Conservation (phyloP, 176 grass and related monocot genomes). For the Pontederia paniculata region DNA sequence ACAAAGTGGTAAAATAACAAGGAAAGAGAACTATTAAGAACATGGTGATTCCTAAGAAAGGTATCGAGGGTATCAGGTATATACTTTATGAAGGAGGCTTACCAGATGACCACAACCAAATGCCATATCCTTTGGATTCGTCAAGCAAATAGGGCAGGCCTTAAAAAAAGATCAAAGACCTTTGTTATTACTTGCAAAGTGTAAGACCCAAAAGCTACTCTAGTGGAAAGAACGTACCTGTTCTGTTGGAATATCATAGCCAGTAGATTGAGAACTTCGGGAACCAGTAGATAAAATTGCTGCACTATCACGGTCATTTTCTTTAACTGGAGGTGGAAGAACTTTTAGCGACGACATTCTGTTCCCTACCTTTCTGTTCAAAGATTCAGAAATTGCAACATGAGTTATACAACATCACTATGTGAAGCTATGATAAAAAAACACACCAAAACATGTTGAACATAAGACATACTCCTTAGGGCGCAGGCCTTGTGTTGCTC, state of each 20-base stretch:
- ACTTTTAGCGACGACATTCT: constrained; percentile 31
- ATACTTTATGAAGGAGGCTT: constrained; percentile 20
- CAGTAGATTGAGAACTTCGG: constrained; percentile 20
- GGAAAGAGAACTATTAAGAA: too few relatives aligned
- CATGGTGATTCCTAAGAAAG: background rate
- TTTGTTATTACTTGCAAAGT: constrained; percentile 6
- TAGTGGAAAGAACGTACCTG: constrained; percentile 31
- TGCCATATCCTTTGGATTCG: constrained; percentile 90
- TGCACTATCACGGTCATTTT: constrained; percentile 52
- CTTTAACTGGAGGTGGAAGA: constrained; percentile 62
- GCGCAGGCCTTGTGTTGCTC: constrained; percentile 58
- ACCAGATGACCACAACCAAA: constrained; percentile 93
- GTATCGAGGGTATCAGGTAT: constrained; percentile 9
- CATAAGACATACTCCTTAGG: constrained; percentile 37
- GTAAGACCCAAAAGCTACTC: background rate
- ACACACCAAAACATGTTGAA: constrained; percentile 3
- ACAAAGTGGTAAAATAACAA: too few relatives aligned
- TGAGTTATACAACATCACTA: background rate
- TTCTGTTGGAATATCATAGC: constrained; percentile 30
- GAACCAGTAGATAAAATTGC: constrained; percentile 22
- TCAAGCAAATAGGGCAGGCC: constrained; percentile 91
- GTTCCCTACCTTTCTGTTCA: constrained; percentile 31
- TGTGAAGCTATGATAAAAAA: background rate
- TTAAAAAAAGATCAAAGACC: constrained; percentile 17
- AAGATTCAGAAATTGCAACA: constrained; percentile 8